Evolutionary conservation across 257 asterid genomes (phyloP).

Genomic region (Marsdenia floribunda): DNA sequence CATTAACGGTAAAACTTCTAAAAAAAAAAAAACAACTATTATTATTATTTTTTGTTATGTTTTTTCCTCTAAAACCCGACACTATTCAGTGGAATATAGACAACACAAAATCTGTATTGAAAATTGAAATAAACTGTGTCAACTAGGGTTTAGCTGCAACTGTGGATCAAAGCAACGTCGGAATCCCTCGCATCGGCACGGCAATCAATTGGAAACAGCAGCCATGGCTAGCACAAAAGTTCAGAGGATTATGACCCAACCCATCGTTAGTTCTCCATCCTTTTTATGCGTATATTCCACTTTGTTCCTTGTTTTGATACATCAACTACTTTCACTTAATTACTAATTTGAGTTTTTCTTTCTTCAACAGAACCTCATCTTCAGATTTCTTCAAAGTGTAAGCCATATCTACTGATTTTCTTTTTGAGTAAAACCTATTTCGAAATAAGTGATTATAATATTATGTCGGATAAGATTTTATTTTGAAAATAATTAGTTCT

Average conservation of each 20-base stretch:
- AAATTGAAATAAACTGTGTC: too few relatives aligned
- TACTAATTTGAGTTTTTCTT: not conserved
- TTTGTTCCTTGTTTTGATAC: not conserved
- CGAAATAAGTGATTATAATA: too few relatives aligned
- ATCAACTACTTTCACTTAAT: not conserved
- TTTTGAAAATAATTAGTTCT: too few relatives aligned
- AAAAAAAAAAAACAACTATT: too few relatives aligned
- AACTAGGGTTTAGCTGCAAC: not conserved
- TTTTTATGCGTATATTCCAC: not conserved
- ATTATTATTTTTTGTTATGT: too few relatives aligned
- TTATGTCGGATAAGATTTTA: too few relatives aligned
- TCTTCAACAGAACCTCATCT: constrained; percentile 48
- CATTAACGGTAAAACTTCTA: too few relatives aligned
- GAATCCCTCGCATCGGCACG: not conserved
- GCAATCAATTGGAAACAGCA: constrained; percentile 8
- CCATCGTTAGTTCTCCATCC: constrained; percentile 31
- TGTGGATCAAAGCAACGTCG: not conserved
- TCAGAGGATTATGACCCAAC: constrained; percentile 69
- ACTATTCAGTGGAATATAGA: too few relatives aligned
- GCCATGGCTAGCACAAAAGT: constrained; percentile 65
- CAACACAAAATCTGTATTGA: too few relatives aligned
- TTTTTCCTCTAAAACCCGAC: too few relatives aligned
- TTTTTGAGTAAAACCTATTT: not conserved
- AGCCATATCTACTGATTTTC: constrained; percentile 6
- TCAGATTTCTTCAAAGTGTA: constrained; percentile 68